Percentiles rank a stretch among this genome's conserved stretches.
These are phyloP conservation scores for Aspergillus sp. DNA, from an alignment of 2,329 filamentous ascomycete species.

Conservation along the genomic window DNA sequence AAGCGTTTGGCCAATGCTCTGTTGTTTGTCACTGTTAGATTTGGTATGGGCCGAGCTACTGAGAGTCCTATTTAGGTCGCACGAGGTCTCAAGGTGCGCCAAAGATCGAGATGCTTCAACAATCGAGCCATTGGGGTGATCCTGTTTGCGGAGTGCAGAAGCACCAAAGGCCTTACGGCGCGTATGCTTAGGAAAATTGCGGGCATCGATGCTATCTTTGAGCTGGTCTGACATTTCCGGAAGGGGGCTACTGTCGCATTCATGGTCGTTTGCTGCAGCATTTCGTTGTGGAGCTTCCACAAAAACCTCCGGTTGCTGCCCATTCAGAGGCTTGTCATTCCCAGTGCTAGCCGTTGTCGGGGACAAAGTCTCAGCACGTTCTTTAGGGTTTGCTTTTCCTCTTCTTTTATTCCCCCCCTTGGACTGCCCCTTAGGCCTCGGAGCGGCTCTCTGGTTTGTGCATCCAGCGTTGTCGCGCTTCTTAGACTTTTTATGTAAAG, in stretches of 20 bases:
- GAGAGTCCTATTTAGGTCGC: neutral
- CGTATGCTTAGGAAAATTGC: neutral
- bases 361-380: neutral
- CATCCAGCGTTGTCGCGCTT: neutral
- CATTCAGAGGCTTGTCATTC: neutral
- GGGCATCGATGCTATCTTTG: neutral
- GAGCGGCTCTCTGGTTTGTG: neutral
- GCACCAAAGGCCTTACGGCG: neutral
- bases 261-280: neutral
- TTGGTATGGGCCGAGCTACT: neutral
- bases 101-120: neutral
- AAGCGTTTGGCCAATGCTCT: constrained; percentile 29
- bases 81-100: neutral
- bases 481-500: constrained; percentile 2
- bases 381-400: neutral
- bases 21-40: neutral
- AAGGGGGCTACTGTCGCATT: neutral
- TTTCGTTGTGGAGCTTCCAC: neutral
- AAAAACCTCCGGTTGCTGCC: neutral
- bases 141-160: neutral
- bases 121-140: neutral
- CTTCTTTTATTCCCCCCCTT: neutral
- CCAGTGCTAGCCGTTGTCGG: neutral
- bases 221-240: neutral
- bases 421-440: neutral